Evolutionary conservation across 768 basidiomycete genomes (phyloP).

Genomic region (Termitomyces eurrhizus): DNA sequence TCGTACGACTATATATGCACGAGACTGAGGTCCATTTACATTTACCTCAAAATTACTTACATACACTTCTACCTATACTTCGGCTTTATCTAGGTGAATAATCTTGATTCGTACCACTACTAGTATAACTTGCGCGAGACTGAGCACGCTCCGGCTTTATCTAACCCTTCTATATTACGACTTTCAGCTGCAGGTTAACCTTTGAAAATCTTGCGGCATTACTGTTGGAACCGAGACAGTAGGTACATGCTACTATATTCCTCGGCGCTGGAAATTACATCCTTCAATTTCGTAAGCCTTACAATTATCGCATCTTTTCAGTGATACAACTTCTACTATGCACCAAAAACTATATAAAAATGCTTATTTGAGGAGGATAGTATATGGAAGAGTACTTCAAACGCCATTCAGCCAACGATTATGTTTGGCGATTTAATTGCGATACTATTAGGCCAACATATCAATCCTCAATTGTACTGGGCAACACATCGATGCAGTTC

Average conservation of each 20-base stretch:
- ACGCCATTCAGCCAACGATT: neutral
- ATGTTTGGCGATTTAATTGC: neutral
- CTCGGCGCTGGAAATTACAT: neutral
- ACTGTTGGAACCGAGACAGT: neutral
- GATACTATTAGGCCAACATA: neutral
- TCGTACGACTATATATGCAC: too few species aligned
- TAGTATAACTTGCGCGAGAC: too few species aligned
- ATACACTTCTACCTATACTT: too few species aligned
- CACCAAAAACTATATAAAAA: neutral
- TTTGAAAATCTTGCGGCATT: too few species aligned
- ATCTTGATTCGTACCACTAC: too few species aligned
- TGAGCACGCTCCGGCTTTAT: too few species aligned
- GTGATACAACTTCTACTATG: neutral
- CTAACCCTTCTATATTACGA: too few species aligned
- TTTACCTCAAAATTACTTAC: too few species aligned
- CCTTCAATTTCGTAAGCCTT: neutral
- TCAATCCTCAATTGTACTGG: conserved; percentile 32
- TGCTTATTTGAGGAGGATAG: neutral
- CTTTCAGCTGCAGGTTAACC: too few species aligned
- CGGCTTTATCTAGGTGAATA: too few species aligned
- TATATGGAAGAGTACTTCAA: neutral
- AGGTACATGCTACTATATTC: neutral
- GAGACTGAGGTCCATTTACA: too few species aligned
- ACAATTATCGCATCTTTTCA: neutral
- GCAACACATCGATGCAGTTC: conserved; percentile 52